Conservation (phyloP, 2,329 filamentous ascomycete genomes). For the Zymoseptoria pseudotritici region DNA sequence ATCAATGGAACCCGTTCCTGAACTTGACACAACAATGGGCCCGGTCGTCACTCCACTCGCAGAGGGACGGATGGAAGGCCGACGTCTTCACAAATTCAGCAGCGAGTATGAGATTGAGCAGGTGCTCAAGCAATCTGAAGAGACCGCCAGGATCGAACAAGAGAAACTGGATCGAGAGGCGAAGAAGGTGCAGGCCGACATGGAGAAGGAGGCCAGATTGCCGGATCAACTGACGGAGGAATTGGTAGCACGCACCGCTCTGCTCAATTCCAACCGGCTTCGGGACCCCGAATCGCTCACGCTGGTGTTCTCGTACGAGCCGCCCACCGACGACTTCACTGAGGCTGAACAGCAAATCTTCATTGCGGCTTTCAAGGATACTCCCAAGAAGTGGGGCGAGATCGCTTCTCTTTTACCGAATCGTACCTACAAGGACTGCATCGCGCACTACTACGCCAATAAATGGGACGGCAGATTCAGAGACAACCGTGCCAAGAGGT, state of each 20-base stretch:
- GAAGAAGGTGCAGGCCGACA: slow-evolving; percentile 63
- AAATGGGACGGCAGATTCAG: slow-evolving; percentile 70
- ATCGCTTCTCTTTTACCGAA: slow-evolving; percentile 61
- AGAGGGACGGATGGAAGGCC: slow-evolving; percentile 34
- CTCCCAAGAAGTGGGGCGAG: slow-evolving; percentile 75
- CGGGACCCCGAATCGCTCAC: slow-evolving; percentile 61
- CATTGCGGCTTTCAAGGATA: slow-evolving; percentile 66
- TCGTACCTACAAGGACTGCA: slow-evolving; percentile 70
- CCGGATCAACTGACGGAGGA: slow-evolving; percentile 60
- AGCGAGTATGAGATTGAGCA: slow-evolving; percentile 68
- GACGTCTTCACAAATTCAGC: slow-evolving; percentile 50
- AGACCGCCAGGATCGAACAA: slow-evolving; percentile 62
- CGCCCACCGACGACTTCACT: slow-evolving; percentile 67
- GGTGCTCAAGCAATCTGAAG: slow-evolving; percentile 64
- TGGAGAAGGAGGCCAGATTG: slow-evolving; percentile 68
- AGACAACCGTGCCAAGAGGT: slow-evolving; percentile 57
- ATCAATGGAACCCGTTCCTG: slow-evolving; percentile 28
- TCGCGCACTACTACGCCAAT: slow-evolving; percentile 79
- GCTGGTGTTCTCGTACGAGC: slow-evolving; percentile 62
- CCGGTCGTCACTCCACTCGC: slow-evolving; percentile 35
- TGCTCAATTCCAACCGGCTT: slow-evolving; percentile 58
- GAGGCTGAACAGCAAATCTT: slow-evolving; percentile 63
- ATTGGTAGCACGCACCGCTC: slow-evolving; percentile 52
- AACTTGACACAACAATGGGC: slow-evolving; percentile 38
- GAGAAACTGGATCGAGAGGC: slow-evolving; percentile 46